Conservation (phyloP, 148 eudicot species). For the Silene latifolia region DNA sequence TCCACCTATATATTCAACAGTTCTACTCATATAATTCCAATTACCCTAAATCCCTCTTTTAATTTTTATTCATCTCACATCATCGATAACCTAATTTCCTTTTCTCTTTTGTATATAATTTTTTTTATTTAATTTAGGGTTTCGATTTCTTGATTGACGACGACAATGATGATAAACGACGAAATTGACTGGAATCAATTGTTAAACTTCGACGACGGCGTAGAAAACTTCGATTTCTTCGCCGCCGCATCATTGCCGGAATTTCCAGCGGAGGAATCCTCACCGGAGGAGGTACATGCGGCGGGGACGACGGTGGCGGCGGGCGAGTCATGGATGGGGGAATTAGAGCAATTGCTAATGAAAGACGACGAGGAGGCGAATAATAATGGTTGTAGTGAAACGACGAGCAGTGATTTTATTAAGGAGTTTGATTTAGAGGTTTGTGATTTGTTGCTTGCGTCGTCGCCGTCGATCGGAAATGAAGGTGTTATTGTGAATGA, state of each 20-base stretch:
- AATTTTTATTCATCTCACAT: neutral
- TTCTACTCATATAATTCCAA: neutral
- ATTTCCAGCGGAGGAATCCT: neutral
- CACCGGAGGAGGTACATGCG: neutral
- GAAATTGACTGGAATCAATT: conserved; percentile 32
- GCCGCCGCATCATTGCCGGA: neutral
- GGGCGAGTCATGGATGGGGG: conserved; percentile 34
- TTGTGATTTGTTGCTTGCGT: conserved; percentile 32
- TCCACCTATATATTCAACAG: neutral
- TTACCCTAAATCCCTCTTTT: neutral
- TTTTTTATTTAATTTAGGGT: neutral
- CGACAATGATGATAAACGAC: neutral
- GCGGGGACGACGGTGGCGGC: neutral
- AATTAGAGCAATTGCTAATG: conserved; percentile 51
- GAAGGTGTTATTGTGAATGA: neutral
- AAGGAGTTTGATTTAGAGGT: conserved; percentile 6
- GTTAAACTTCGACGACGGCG: conserved; percentile 14
- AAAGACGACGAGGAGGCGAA: conserved; percentile 34
- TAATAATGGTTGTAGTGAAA: neutral
- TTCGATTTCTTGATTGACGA: neutral
- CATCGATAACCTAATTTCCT: neutral
- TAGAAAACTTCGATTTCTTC: conserved; percentile 12
- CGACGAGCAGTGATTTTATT: neutral
- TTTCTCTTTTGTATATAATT: conserved; percentile 6
- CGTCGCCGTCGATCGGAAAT: conserved; percentile 22